Evolutionary conservation across 106 monocot species (phyloP), one percentile per base, ranked within the genome.

Genomic region (Dioscorea alata): DNA sequence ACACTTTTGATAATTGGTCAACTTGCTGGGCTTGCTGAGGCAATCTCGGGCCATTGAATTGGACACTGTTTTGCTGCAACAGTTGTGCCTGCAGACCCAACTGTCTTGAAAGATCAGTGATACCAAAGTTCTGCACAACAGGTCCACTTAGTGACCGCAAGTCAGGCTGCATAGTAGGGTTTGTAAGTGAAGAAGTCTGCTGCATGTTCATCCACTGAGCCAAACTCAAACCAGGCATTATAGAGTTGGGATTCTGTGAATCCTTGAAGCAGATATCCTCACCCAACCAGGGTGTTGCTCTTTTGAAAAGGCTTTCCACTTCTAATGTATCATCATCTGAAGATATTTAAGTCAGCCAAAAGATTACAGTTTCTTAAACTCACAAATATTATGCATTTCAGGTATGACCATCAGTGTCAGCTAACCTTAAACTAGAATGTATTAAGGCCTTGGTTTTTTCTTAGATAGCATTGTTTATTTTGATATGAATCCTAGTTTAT

Each of bases 201-300:
- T 88, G 85, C 87, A 90, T 85, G 76, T 77, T 88, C 90, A 94
- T 90, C 94, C 87, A 90, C 61, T 85, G 87, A 57, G 71, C 84
- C 72, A 87, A 72, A 73, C 84, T 94, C 60, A 90, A 66, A 22
- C 90, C 90, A 63, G 90, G 94, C 81, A 90, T 85, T 48, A 82
- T 69, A 34, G 86, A 74, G 67, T 71, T 90, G 50, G 83, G 88
- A 19, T 80, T 83, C 49, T 87, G 87, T 22, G 85, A 65, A 63
- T 94, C 89, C 71, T 87, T 89, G 52, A 89, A 83, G 89, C 80
- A 86, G 48, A 90, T 83, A 60, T 94, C 90, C 69, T 94, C 87
- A 22, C 94, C 83, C 22, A 94, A 73, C 94, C 94, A 94, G 12
- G 94, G 94, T 82, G 80, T 81, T 60, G 82, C 78, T 49, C 85